Base-by-base conservation (phyloP, 345 rosid genomes). In the Camelina neglecta region DNA sequence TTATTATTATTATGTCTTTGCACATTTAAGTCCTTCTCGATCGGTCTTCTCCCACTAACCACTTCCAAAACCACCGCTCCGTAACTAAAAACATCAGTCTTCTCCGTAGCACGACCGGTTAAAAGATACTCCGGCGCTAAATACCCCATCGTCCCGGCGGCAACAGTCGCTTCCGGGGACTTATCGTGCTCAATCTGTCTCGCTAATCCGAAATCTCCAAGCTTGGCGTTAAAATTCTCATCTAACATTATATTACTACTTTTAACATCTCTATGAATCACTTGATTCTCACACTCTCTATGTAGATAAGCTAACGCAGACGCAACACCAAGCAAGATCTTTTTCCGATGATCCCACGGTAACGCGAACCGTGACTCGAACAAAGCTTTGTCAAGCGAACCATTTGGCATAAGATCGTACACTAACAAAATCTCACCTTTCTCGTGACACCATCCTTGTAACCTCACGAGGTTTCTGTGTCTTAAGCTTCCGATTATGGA, bases 391-490 rank as follows among this genome's bases (percentile, higher is more conserved):
- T 87, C 90, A 6, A 87, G 82, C 4, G 81, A 70, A 38, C 99
- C 97, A 50, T 95, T 95, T 1, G 96, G 89, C 99, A 95, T 95
- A n/a, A 92, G 82, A 75, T 95, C 99, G 24, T 92, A 95, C 0
- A 95, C 99, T 24, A 95, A 66, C 23, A 92, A 68, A 73, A 95
- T 90, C 72, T 95, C 98, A 11, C 96, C 96, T 83, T 84, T 92
- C 78, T 95, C 97, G 51, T 90, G 97, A 35, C 99, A 95, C 98
- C 98, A 95, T 1, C 99, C 99, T 81, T 90, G 97, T 55, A 95
- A 85, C 29, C 90, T 66, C 2, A 95, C 90, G 0, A 95, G 96
- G 71, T 95, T 95, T 5, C 98, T 81, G 58, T 95, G 99, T 75
- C 99, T 72, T 2, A 95, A 87, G 38, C 88, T 85, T 8, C 97